Evolutionary conservation across 768 basidiomycete genomes (phyloP), one percentile per base, ranked within the genome.

Genomic region (Mycena floridula): DNA sequence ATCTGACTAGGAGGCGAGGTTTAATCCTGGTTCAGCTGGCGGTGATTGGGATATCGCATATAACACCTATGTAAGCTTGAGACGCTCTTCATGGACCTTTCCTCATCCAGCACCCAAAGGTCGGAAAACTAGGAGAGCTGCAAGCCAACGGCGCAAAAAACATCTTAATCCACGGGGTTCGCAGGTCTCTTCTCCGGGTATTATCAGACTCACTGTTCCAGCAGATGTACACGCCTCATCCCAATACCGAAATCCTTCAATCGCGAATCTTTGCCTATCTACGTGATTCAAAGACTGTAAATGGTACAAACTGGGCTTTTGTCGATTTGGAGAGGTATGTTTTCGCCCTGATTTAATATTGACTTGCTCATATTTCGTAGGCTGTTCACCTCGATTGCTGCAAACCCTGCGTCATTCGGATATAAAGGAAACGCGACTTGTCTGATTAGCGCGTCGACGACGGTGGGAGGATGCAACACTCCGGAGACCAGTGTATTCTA

Each of bases 151-250:
- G n/a, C n/a, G n/a, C n/a, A n/a, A n/a, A n/a, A n/a, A n/a, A n/a
- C n/a, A n/a, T n/a, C n/a, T n/a, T n/a, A n/a, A n/a, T n/a, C n/a
- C n/a, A n/a, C n/a, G n/a, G n/a, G n/a, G n/a, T n/a, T n/a, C n/a
- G 35, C 37, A 21, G 15, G 16, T 27, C 25, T 24, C 36, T 20
- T 27, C 50, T 59, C 32, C 18, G 51, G 6, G 20, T 23, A 30
- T 40, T 24, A 11, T 35, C 22, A 2, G 18, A 23, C 27, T 20
- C 23, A 22, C 15, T 12, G 30, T 13, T 16, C 23, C 8, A 35
- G 7, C 30, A 63, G 59, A 62, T 64, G 61, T 62, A 62, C 51
- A 55, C 51, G 36, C 54, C 55, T 18, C 58, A 62, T 42, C 39
- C 56, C 7, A 55, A 61, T 22, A 62, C 53, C 3, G 49, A 61